Percentiles rank a stretch among this genome's conserved stretches.
phyloP scores from a whole-genome alignment of 352 stramenopile genomes.

The Phytopythium delawarense region DNA sequence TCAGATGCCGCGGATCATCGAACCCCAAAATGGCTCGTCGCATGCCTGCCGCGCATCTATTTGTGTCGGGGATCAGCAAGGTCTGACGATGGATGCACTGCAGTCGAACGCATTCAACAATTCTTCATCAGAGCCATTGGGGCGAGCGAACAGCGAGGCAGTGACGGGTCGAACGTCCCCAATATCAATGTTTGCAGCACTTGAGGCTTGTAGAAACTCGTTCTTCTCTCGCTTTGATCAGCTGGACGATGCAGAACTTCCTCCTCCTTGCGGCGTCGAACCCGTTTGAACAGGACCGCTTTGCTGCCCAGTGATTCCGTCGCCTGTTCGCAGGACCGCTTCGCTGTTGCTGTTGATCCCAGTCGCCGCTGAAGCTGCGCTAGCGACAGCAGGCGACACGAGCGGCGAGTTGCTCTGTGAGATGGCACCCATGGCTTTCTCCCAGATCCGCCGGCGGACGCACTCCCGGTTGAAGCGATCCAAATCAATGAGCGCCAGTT shows the following conservation, averaged over 20 bases:
- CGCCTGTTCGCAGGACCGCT: background rate
- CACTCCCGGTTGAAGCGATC: conserved; percentile 62
- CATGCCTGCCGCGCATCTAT: background rate
- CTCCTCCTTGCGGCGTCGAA: background rate
- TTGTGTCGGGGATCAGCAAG: background rate
- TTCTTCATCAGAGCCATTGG: background rate
- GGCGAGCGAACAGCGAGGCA: background rate
- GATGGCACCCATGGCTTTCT: conserved; percentile 38
- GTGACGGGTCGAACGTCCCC: background rate
- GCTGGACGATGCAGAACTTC: background rate
- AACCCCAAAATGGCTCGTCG: background rate
- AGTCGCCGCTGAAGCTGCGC: background rate
- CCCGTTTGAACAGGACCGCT: background rate
- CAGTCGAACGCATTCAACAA: background rate
- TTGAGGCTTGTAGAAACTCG: background rate
- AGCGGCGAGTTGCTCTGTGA: conserved; percentile 2
- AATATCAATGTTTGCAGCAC: background rate
- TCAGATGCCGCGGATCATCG: conserved; percentile 1
- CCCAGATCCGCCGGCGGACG: conserved; percentile 51
- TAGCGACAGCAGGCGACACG: background rate
- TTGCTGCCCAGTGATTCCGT: background rate
- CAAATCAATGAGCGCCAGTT: conserved; percentile 38
- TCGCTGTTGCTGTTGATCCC: background rate
- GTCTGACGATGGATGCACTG: background rate
- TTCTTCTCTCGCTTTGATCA: background rate